Base-by-base conservation (phyloP, 2,329 filamentous ascomycete species). In the Monilinia fructicola region DNA sequence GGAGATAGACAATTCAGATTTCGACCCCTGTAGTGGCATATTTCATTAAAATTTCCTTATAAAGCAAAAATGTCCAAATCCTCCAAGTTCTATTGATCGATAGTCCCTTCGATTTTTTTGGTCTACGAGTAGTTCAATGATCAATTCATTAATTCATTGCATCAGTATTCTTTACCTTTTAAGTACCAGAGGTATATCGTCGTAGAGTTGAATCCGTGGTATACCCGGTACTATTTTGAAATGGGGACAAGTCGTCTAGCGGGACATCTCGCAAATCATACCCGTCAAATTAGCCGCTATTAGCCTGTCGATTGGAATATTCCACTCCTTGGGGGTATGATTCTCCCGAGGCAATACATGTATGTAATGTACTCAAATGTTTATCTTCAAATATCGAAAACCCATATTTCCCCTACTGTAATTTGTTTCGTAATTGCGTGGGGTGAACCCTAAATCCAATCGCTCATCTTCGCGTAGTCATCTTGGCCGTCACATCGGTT, bases 331-430 rank as follows among this genome's bases (percentile, higher is more conserved):
- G 31, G n/a, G 21, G 58, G 58, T 50, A 40, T 16, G n/a, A 50
- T 50, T 48, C 58, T 61, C 31, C 44, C 58, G 58, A 38, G 31
- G 31, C 31, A 52, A 48, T 61, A 38, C n/a, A 50, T 21, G 46
- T 38, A 26, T 9, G 44, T 14, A 23, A 44, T 21, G 58, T 16
- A n/a, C 40, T 60, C 44, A 3, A 60, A 26, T 38, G 12, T 48
- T 14, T 50, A 26, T 14, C 58, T 50, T 38, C 44, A 61, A 40
- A 61, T 61, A 50, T 50, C 58, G 44, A 50, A 35, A 35, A 5
- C 28, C 14, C n/a, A 38, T 61, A n/a, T 44, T 61, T 61, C 58
- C 44, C 58, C 9, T 61, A n/a, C n/a, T n/a, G n/a, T n/a, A 50
- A 23, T 38, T 61, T 21, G 31, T 26, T 46, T 58, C 21, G 55